phyloP scores from a whole-genome alignment of 805 yeast genomes.

The Candida multigemmis region DNA sequence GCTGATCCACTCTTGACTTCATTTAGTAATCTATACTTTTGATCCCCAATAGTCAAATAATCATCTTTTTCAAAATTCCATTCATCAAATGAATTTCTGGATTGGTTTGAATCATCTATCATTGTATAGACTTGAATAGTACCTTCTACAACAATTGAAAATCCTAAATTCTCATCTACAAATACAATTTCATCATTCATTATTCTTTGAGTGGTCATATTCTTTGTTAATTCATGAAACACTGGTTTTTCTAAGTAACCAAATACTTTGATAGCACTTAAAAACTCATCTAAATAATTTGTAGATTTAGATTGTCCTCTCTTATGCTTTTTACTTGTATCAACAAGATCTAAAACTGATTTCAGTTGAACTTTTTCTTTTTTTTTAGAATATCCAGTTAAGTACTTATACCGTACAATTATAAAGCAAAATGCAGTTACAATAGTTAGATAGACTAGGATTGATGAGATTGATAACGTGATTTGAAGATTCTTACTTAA shows the following conservation, averaged over 20 bases:
- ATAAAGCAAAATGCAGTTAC: conserved; percentile 30
- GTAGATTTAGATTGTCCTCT: conserved; percentile 28
- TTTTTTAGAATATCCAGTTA: conserved; percentile 49
- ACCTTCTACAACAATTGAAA: conserved; percentile 90
- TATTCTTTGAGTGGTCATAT: conserved; percentile 81
- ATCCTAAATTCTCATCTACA: conserved; percentile 71
- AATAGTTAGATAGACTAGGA: conserved; percentile 22
- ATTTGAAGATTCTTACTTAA: conserved; percentile 38
- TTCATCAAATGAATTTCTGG: conserved; percentile 12
- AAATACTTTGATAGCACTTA: conserved; percentile 85
- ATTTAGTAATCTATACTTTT: conserved; percentile 64
- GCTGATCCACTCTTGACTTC: conserved; percentile 81
- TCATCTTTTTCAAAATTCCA: conserved; percentile 29
- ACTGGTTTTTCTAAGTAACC: conserved; percentile 88
- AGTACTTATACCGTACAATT: conserved; percentile 51
- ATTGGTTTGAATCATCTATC: conserved; percentile 17
- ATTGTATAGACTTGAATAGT: conserved; percentile 69
- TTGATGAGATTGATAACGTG: conserved; percentile 41
- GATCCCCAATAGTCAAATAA: conserved; percentile 41
- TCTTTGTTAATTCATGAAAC: conserved; percentile 85
- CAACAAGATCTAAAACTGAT: conserved; percentile 8
- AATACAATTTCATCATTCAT: conserved; percentile 68
- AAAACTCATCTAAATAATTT: conserved; percentile 79
- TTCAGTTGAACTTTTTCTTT: no score
- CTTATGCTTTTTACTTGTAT: conserved; percentile 9